Conservation (phyloP, 805 yeast species). For the Sugiyamaella boreocaroliniensis region DNA sequence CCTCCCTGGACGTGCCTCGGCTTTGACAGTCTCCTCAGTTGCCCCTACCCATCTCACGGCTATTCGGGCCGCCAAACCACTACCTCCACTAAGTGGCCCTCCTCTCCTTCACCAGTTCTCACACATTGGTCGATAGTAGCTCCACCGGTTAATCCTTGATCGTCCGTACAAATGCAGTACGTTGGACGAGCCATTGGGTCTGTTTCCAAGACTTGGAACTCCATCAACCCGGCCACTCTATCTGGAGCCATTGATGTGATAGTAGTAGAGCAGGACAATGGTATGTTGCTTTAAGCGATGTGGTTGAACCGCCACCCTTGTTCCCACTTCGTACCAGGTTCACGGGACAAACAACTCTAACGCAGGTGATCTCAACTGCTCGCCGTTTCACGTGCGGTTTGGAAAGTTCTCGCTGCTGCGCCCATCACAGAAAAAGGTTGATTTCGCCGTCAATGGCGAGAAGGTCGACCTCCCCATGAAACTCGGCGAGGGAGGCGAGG, state of each 20-base stretch:
- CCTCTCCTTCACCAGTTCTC: neutral
- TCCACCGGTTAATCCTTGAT: no score
- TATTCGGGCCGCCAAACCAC: no score
- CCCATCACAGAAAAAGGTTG: constrained; percentile 93
- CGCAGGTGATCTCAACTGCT: constrained; percentile 62
- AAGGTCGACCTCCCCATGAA: constrained; percentile 88
- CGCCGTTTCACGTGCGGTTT: constrained; percentile 95
- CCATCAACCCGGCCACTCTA: constrained; percentile 91
- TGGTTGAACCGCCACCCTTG: neutral
- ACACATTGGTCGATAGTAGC: neutral
- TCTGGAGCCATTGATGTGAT: constrained; percentile 97
- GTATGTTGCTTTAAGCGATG: no score
- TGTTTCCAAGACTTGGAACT: constrained; percentile 94
- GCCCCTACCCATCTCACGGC: no score
- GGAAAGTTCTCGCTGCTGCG: constrained; percentile 89
- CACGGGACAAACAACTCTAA: neutral
- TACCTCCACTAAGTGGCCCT: neutral
- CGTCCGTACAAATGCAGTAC: constrained; percentile 64
- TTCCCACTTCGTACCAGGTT: neutral
- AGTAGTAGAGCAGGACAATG: constrained; percentile 84
- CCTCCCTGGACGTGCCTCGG: no score
- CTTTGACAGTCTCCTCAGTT: no score
- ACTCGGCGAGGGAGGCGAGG: constrained; percentile 96
- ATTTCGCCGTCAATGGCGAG: constrained; percentile 75
- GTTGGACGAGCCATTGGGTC: constrained; percentile 93